phyloP scores from a whole-genome alignment of 257 asterid genomes.

The Petrea volubilis region DNA sequence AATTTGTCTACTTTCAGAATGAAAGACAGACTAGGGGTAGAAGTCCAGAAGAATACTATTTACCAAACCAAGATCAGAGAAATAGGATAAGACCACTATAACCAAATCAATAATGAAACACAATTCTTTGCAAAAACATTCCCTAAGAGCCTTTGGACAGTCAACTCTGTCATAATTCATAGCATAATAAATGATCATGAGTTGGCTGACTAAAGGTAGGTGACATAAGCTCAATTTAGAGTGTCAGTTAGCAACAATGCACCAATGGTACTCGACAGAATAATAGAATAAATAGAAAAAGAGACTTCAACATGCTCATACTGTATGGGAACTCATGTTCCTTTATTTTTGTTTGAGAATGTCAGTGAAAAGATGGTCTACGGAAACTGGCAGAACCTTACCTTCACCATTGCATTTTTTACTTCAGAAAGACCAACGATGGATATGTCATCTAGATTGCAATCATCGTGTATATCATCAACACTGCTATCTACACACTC shows the following conservation, averaged over 20 bases:
- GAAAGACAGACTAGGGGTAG: background rate
- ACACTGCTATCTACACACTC: constrained; percentile 45
- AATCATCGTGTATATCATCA: constrained; percentile 39
- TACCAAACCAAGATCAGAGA: background rate
- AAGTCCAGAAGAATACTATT: background rate
- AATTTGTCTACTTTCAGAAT: background rate
- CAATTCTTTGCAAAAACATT: background rate
- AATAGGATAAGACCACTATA: too few relatives aligned
- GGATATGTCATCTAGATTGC: constrained; percentile 50
- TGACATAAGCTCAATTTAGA: background rate
- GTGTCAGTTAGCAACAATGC: background rate
- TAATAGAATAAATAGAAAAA: background rate
- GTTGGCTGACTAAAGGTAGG: background rate
- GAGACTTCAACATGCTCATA: background rate
- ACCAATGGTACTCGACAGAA: background rate
- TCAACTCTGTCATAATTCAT: background rate
- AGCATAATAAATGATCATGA: background rate
- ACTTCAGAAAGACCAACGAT: constrained; percentile 57
- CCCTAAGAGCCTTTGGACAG: background rate
- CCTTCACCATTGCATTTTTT: constrained; percentile 62
- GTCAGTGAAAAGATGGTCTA: background rate
- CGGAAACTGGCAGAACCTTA: constrained; percentile 24
- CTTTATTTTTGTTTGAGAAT: background rate
- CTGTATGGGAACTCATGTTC: background rate
- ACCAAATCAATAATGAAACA: background rate